A percentile compares a stretch with the other conserved stretches of the same genome.
phyloP scores from a whole-genome alignment of 768 basidiomycete species.

The Phylloporus rhodoxanthus region DNA sequence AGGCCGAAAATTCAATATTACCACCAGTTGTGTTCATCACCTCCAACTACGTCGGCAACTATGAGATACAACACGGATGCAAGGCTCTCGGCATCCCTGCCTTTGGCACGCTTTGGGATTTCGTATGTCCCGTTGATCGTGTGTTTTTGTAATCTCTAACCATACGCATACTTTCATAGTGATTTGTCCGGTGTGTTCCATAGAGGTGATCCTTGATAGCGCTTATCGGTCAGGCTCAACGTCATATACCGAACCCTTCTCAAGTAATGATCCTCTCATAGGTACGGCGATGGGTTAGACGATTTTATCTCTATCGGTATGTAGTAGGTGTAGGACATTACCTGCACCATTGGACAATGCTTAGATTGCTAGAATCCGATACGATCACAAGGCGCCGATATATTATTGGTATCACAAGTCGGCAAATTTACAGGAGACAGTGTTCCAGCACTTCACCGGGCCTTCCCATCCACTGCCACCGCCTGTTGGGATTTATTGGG shows the following conservation, averaged over 20 bases:
- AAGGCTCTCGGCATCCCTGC: conserved; percentile 62
- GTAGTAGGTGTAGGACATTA: too few species aligned
- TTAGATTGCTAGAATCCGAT: too few species aligned
- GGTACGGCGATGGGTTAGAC: too few species aligned
- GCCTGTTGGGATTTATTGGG: conserved; percentile 53
- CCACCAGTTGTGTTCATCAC: conserved; percentile 69
- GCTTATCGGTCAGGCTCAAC: too few species aligned
- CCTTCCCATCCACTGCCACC: conserved; percentile 87
- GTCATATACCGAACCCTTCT: too few species aligned
- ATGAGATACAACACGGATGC: conserved; percentile 75
- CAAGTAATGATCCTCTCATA: too few species aligned
- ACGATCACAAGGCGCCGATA: not conserved
- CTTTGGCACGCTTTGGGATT: conserved; percentile 70
- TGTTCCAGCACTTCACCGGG: conserved; percentile 59
- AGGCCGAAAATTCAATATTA: not conserved
- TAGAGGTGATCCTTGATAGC: not conserved
- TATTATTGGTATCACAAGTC: not conserved
- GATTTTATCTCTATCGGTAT: too few species aligned
- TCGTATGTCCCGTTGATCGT: conserved; percentile 32
- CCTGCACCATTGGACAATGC: not conserved
- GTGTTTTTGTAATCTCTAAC: not conserved
- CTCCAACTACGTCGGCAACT: conserved; percentile 75
- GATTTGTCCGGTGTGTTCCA: conserved; percentile 8
- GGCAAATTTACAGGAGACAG: conserved; percentile 18
- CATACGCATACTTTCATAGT: conserved; percentile 15